phyloP scores from a whole-genome alignment of 345 rosid species.

The Eucalyptus curtisii region DNA sequence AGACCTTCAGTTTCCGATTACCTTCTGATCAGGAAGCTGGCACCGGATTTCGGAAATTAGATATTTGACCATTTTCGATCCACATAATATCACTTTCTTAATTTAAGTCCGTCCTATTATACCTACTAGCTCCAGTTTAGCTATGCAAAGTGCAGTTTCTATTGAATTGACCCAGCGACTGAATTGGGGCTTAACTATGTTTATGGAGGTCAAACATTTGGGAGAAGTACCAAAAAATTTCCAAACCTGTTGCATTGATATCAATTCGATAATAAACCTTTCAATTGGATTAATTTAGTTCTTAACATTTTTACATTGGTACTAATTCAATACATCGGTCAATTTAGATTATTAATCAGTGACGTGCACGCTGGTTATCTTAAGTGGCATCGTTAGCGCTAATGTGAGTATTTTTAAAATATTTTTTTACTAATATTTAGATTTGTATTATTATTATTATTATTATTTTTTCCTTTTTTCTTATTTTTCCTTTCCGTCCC shows the following conservation, averaged over 20 bases:
- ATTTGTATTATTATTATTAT: too few relatives aligned
- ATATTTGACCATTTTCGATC: not conserved
- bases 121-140: not conserved
- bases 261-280: accelerated
- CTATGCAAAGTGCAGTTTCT: not conserved
- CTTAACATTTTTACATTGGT: too few relatives aligned
- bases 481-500: too few relatives aligned
- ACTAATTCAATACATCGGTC: accelerated
- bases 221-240: too few relatives aligned
- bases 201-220: not conserved
- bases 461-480: accelerated
- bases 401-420: too few relatives aligned
- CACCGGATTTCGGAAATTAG: not conserved
- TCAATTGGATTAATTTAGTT: too few relatives aligned
- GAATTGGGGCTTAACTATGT: not conserved
- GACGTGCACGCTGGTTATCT: accelerated
- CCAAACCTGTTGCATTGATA: too few relatives aligned
- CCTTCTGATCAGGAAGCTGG: not conserved
- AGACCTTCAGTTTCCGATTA: not conserved
- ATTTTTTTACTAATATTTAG: accelerated
- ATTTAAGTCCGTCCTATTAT: not conserved
- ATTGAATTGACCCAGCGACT: not conserved
- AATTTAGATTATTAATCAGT: accelerated
- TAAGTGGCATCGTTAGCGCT: accelerated
- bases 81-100: not conserved